Percentiles rank a stretch among this genome's conserved stretches.
phyloP scores from a whole-genome alignment of 2,329 filamentous ascomycete genomes.

The Drechslerella stenobrocha region DNA sequence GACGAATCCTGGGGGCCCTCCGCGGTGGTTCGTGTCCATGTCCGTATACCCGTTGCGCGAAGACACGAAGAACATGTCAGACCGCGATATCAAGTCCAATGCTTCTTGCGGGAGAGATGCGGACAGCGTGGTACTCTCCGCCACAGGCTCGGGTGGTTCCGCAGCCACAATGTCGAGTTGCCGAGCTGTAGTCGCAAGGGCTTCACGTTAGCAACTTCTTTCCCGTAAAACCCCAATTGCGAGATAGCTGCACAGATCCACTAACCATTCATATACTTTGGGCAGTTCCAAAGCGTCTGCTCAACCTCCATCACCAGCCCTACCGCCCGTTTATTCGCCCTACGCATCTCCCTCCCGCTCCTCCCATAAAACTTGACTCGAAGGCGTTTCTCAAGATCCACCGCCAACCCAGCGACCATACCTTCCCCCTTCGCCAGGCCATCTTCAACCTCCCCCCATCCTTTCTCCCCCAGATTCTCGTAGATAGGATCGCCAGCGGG shows the following conservation, averaged over 20 bases:
- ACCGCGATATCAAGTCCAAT: conserved; percentile 63
- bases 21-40: conserved; percentile 85
- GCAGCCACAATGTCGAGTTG: conserved; percentile 61
- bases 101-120: conserved; percentile 61
- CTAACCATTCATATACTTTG: conserved; percentile 69
- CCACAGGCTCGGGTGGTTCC: conserved; percentile 52
- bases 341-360: conserved; percentile 65
- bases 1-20: conserved; percentile 73
- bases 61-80: conserved; percentile 79
- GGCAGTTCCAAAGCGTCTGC: conserved; percentile 77
- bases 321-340: conserved; percentile 46
- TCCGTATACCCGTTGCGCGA: conserved; percentile 64
- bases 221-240: no score
- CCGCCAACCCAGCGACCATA: conserved; percentile 66
- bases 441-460: conserved; percentile 56
- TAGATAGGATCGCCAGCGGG: conserved; percentile 72
- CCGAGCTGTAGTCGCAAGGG: conserved; percentile 57
- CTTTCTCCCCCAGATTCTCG: conserved; percentile 62
- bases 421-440: conserved; percentile 55
- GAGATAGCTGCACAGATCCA: conserved; percentile 51
- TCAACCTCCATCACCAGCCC: conserved; percentile 66
- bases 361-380: conserved; percentile 73
- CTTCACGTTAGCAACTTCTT: no score
- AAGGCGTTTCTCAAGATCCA: conserved; percentile 69
- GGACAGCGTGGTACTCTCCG: conserved; percentile 55